These are phyloP conservation scores for barrel medic (Medicago truncatula) DNA, from an alignment of 306 rosid genomes.

Conservation along the genomic window MtrunA17r5.0-ANR NC_053049.1:35636001-35636500, in stretches of 20 bases:
- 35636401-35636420: background rate
- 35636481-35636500: too few species aligned
- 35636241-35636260: background rate
- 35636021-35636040: conserved; percentile 72
- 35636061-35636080: conserved; percentile 26
- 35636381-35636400: background rate
- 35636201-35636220: background rate
- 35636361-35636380: background rate
- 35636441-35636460: too few species aligned
- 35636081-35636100: background rate
- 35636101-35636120: background rate
- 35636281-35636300: background rate
- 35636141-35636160: background rate
- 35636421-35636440: background rate
- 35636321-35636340: conserved; percentile 17
- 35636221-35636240: background rate
- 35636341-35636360: background rate
- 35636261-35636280: background rate
- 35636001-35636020: conserved; percentile 70
- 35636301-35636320: background rate
- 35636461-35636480: too few species aligned
- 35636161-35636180: background rate
- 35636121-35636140: background rate
- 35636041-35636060: conserved; percentile 26
- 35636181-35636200: background rate